Conservation (phyloP, 176 grass and related monocot species). For the Oryza punctata region DNA sequence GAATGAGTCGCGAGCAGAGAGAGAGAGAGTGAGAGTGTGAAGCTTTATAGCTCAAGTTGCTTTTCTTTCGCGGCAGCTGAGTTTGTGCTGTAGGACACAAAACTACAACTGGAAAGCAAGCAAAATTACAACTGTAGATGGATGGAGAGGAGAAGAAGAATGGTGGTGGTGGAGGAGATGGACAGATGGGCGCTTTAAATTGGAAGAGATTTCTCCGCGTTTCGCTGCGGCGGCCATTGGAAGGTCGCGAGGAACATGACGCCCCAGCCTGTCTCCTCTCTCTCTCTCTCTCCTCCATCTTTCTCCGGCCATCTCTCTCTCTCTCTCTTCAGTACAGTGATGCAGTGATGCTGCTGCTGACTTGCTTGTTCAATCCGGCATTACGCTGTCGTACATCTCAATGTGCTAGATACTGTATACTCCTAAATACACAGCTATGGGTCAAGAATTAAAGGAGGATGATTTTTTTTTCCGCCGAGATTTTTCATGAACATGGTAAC, state of each 20-base stretch:
- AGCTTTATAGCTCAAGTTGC: slow-evolving; percentile 9
- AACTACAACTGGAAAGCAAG: not conserved
- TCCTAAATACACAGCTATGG: no score
- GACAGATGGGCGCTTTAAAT: slow-evolving; percentile 17
- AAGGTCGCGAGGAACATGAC: not conserved
- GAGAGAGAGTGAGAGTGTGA: not conserved
- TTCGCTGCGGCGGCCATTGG: not conserved
- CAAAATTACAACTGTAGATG: no score
- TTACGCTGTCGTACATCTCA: not conserved
- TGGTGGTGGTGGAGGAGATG: not conserved
- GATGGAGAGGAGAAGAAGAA: not conserved
- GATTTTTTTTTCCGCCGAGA: no score
- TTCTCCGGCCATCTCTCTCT: not conserved
- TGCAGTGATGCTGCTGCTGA: not conserved
- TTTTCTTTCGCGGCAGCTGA: slow-evolving; percentile 5
- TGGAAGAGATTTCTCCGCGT: slow-evolving; percentile 1
- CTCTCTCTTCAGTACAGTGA: not conserved
- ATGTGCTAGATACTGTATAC: no score
- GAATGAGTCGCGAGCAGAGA: not conserved
- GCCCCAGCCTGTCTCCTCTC: slow-evolving; percentile 15
- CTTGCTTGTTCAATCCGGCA: not conserved
- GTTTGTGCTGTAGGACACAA: not conserved
- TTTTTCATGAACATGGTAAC: no score
- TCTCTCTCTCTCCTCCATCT: not conserved
- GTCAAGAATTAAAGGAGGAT: no score